Percentiles rank a stretch among this genome's conserved stretches.
phyloP scores from a whole-genome alignment of 805 yeast genomes.

The Candida stauntonica region DNA sequence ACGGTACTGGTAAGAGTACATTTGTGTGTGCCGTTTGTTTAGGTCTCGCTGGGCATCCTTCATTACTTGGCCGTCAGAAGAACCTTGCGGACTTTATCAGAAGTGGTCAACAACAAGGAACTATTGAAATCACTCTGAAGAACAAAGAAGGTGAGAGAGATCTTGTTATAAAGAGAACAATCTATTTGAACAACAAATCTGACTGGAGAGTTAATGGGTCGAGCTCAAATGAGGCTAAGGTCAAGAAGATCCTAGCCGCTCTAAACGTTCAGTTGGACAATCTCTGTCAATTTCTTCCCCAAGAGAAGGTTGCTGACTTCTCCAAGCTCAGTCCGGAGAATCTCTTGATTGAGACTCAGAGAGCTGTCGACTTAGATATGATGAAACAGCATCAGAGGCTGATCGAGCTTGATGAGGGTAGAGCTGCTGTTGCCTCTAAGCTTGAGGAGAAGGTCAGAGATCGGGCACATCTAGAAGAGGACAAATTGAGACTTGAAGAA shows the following conservation, averaged over 20 bases:
- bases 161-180: conserved; percentile 37
- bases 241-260: conserved; percentile 40
- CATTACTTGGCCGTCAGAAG: conserved; percentile 63
- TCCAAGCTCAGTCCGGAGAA: conserved; percentile 76
- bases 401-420: conserved; percentile 43
- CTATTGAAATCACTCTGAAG: conserved; percentile 34
- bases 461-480: conserved; percentile 16
- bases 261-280: conserved; percentile 85
- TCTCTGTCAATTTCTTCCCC: conserved; percentile 91
- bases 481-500: conserved; percentile 37
- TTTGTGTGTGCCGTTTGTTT: conserved; percentile 89
- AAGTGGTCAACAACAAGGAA: conserved; percentile 44
- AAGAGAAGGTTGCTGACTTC: conserved; percentile 90
- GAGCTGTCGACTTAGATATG: conserved; percentile 69
- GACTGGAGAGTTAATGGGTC: conserved; percentile 48
- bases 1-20: conserved; percentile 94
- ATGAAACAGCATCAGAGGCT: conserved; percentile 53
- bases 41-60: conserved; percentile 79
- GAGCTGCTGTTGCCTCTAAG: conserved; percentile 36
- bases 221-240: conserved; percentile 37
- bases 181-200: conserved; percentile 36
- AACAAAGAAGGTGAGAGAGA: conserved; percentile 35
- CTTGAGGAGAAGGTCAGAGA: conserved; percentile 27
- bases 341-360: conserved; percentile 69
- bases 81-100: conserved; percentile 66